These are phyloP conservation scores for Gaertneriomyces sp. DNA, from an alignment of 192 early-diverging fungal species.

Conservation along the genomic window DNA sequence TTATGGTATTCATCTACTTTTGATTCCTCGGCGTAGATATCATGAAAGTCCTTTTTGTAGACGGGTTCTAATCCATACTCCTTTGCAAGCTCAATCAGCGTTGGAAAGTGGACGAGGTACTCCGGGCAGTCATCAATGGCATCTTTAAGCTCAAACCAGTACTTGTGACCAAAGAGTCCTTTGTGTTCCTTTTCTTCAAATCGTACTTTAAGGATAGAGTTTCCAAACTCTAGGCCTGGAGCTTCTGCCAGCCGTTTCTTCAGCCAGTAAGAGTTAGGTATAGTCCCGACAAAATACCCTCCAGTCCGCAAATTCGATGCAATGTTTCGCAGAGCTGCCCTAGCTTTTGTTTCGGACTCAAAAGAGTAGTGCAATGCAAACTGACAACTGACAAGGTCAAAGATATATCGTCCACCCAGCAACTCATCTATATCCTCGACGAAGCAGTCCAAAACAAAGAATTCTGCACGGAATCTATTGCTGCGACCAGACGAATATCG, in stretches of 20 bases:
- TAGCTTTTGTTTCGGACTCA: conserved; percentile 75
- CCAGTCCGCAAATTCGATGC: conserved; percentile 62
- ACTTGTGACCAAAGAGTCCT: conserved; percentile 74
- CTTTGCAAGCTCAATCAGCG: conserved; percentile 74
- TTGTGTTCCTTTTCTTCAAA: conserved; percentile 71
- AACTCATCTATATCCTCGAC: conserved; percentile 16
- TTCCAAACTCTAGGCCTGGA: conserved; percentile 67
- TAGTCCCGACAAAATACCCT: conserved; percentile 87
- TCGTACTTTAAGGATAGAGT: conserved; percentile 79
- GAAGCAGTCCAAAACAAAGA: conserved; percentile 87
- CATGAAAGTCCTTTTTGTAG: conserved; percentile 77
- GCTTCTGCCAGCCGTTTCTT: conserved; percentile 56
- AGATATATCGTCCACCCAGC: conserved; percentile 28
- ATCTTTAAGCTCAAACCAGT: conserved; percentile 88
- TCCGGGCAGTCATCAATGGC: conserved; percentile 96
- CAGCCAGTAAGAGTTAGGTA: conserved; percentile 88
- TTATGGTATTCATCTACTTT: conserved; percentile 42
- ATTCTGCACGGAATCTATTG: conserved; percentile 65
- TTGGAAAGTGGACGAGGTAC: conserved; percentile 84
- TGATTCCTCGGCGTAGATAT: conserved; percentile 66
- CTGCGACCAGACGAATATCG: conserved; percentile 58
- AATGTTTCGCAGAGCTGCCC: conserved; percentile 80
- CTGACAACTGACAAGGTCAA: conserved; percentile 91
- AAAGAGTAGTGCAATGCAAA: conserved; percentile 98
- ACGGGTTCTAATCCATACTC: conserved; percentile 78